phyloP scores from a whole-genome alignment of 805 yeast genomes.

The Zygoascus biomembranicola region DNA sequence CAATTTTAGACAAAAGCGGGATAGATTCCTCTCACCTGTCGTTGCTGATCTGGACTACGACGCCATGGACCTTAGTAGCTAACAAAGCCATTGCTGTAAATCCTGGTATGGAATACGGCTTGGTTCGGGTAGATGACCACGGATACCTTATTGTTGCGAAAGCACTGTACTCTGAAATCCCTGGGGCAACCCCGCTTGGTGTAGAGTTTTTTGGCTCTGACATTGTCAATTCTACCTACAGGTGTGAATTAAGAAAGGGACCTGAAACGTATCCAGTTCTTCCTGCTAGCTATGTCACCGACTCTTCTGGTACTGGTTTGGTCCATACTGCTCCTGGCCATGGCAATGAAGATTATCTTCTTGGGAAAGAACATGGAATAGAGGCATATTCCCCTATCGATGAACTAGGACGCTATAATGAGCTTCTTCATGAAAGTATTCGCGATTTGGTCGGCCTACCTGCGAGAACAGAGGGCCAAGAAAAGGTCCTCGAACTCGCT shows the following conservation, averaged over 20 bases:
- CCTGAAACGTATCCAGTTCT: constrained; percentile 46
- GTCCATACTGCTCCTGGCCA: constrained; percentile 99
- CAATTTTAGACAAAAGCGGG: neutral
- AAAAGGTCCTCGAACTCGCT: constrained; percentile 38
- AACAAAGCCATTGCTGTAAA: constrained; percentile 77
- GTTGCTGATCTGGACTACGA: constrained; percentile 82
- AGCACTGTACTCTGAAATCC: constrained; percentile 20
- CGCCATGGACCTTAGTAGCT: constrained; percentile 95
- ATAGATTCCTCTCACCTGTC: constrained; percentile 5
- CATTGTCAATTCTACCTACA: constrained; percentile 39
- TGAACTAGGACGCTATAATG: constrained; percentile 56
- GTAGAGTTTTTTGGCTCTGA: constrained; percentile 35
- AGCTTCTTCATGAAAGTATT: constrained; percentile 2
- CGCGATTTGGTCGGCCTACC: constrained; percentile 44
- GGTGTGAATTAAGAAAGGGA: constrained; percentile 43
- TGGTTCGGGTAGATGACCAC: constrained; percentile 30
- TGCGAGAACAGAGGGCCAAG: constrained; percentile 56
- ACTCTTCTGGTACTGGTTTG: constrained; percentile 81
- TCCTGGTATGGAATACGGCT: constrained; percentile 47
- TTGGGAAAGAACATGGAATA: constrained; percentile 52
- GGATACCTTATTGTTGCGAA: constrained; percentile 52
- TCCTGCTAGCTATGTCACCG: constrained; percentile 75
- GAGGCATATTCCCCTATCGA: constrained; percentile 72
- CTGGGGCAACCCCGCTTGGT: constrained; percentile 9
- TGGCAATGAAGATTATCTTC: constrained; percentile 84